A percentile compares a stretch with the other conserved stretches of the same genome.
These are phyloP conservation scores for Chaetomium cochliodes DNA, from an alignment of 495 filamentous ascomycete genomes.

Conservation along the genomic window DNA sequence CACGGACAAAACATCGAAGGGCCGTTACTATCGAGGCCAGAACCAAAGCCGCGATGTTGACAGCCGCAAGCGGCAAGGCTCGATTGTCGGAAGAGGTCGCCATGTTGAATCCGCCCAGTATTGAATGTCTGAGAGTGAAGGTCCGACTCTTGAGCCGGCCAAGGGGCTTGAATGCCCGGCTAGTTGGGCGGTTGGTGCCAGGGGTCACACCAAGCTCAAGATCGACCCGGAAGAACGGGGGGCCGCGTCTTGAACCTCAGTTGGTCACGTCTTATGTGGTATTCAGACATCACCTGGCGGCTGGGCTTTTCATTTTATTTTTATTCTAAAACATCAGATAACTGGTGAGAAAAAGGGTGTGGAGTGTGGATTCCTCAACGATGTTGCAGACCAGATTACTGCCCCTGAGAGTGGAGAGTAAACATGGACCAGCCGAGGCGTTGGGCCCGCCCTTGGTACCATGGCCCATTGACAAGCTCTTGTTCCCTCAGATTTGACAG, in stretches of 20 bases:
- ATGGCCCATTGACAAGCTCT: neutral
- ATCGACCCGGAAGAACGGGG: neutral
- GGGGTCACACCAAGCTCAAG: neutral
- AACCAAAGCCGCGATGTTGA: slow-evolving; percentile 11
- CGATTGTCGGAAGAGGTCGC: slow-evolving; percentile 7
- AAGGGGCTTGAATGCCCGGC: neutral
- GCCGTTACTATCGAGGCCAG: slow-evolving; percentile 16
- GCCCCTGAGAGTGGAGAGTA: neutral
- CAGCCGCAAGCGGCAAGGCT: slow-evolving; percentile 9
- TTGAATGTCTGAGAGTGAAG: neutral
- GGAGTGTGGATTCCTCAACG: neutral
- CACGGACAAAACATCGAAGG: slow-evolving; percentile 24
- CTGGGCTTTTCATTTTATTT: neutral
- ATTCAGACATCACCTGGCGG: neutral
- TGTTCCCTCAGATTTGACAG: neutral
- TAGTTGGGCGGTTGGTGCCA: neutral
- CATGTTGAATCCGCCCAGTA: neutral
- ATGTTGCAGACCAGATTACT: neutral
- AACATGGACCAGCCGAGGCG: neutral
- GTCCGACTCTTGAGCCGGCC: neutral
- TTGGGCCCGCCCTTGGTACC: neutral
- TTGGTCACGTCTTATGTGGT: neutral
- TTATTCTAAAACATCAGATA: neutral
- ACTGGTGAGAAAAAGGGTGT: neutral
- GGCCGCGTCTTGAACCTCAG: neutral